These are phyloP conservation scores for Corchorus capsularis DNA, from an alignment of 345 rosid species.

Conservation along the genomic window DNA sequence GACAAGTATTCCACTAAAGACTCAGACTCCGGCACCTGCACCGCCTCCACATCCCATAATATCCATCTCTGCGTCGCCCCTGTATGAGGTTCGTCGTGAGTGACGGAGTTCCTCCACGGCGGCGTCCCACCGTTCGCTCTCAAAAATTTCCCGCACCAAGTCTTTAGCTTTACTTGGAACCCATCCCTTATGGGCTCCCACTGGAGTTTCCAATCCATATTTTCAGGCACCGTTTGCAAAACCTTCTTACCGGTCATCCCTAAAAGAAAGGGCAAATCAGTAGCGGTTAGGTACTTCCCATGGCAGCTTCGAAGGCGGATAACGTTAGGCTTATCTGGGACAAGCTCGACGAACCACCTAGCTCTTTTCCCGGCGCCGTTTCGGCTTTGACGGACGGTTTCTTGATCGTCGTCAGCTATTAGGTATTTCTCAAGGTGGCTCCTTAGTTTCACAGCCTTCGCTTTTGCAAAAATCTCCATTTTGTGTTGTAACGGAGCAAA, in stretches of 20 bases:
- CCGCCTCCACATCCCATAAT: constrained; percentile 73
- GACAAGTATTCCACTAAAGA: constrained; percentile 37
- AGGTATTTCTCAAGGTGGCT: constrained; percentile 87
- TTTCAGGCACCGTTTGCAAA: constrained; percentile 46
- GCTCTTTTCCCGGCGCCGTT: constrained; percentile 51
- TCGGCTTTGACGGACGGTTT: constrained; percentile 75
- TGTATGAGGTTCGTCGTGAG: constrained; percentile 76
- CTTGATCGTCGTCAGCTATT: constrained; percentile 69
- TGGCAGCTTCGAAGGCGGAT: constrained; percentile 57
- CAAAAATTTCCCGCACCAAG: constrained; percentile 73
- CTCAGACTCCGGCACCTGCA: constrained; percentile 34
- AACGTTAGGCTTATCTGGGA: constrained; percentile 40
- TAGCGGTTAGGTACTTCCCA: constrained; percentile 75
- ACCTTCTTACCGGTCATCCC: constrained; percentile 89
- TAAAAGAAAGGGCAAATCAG: constrained; percentile 67
- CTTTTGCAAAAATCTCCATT: constrained; percentile 76
- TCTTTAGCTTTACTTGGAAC: constrained; percentile 56
- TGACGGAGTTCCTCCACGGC: constrained; percentile 91
- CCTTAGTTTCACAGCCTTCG: constrained; percentile 66
- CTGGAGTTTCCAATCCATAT: constrained; percentile 58
- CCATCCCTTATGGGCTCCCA: constrained; percentile 87
- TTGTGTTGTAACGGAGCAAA: neutral
- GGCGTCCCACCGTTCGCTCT: constrained; percentile 87
- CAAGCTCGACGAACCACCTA: constrained; percentile 71
- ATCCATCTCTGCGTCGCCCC: constrained; percentile 68